Percentiles rank a stretch among this genome's conserved stretches.
phyloP scores from a whole-genome alignment of 2,329 filamentous ascomycete species.

The Claviceps fusiformis region DNA sequence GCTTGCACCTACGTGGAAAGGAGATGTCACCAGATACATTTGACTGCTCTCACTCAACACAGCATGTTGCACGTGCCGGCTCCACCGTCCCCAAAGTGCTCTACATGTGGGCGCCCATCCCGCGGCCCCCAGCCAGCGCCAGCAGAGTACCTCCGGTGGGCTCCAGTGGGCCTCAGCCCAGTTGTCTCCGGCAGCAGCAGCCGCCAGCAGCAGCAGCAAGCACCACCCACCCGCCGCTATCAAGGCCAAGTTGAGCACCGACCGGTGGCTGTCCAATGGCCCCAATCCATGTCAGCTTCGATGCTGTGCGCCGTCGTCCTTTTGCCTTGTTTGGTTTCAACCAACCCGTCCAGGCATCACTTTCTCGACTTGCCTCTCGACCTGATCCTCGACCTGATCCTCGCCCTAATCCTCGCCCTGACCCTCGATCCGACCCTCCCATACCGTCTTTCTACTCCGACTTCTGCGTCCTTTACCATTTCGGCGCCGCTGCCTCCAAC shows the following conservation, averaged over 20 bases:
- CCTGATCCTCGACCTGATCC: neutral
- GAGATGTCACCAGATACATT: neutral
- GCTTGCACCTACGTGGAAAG: neutral
- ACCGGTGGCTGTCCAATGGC: too few species aligned
- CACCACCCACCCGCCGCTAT: too few species aligned
- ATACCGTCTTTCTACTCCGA: neutral
- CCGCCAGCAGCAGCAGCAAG: too few species aligned
- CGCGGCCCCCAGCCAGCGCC: too few species aligned
- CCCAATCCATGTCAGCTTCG: neutral
- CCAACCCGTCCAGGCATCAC: neutral
- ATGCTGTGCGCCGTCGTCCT: neutral
- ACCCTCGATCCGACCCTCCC: neutral
- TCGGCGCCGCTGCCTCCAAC: neutral
- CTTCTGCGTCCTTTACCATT: neutral
- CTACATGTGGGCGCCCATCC: too few species aligned
- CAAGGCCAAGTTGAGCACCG: too few species aligned
- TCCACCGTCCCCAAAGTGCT: too few species aligned
- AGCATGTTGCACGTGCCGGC: too few species aligned
- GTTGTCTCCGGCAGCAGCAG: too few species aligned
- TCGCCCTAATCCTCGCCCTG: neutral
- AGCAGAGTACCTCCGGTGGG: too few species aligned
- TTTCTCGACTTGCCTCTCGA: neutral
- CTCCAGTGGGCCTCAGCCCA: too few species aligned
- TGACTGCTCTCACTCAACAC: too few species aligned
- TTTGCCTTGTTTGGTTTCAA: neutral